Conservation (phyloP, 129 eudicot species). For the Flaveria robusta region DNA sequence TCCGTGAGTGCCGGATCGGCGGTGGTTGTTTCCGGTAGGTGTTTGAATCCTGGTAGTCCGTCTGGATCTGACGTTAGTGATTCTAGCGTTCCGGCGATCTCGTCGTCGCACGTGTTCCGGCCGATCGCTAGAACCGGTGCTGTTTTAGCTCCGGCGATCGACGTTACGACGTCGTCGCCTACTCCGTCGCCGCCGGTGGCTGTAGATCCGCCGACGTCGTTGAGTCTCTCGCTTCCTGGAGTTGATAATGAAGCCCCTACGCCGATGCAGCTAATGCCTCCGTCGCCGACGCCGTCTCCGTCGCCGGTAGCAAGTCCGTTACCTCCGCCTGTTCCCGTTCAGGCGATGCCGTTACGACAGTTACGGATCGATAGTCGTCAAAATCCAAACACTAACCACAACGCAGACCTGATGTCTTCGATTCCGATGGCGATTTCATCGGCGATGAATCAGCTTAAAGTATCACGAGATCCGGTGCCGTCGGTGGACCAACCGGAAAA, state of each 20-base stretch:
- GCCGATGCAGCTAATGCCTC: conserved; percentile 25
- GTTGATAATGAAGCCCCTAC: conserved; percentile 39
- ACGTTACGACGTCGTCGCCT: conserved; percentile 31
- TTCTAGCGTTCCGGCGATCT: conserved; percentile 40
- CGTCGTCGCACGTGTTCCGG: conserved; percentile 48
- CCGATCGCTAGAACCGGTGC: conserved; percentile 63
- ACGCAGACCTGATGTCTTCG: conserved; percentile 28
- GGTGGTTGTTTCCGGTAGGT: conserved; percentile 50
- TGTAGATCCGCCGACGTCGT: conserved; percentile 57
- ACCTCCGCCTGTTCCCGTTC: conserved; percentile 28
- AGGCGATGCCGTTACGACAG: conserved; percentile 33
- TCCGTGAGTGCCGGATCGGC: conserved; percentile 80
- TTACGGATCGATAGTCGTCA: conserved; percentile 26
- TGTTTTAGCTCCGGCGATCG: conserved; percentile 33
- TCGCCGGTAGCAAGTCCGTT: conserved; percentile 24
- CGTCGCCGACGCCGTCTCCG: neutral
- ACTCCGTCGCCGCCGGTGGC: neutral
- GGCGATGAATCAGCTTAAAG: conserved; percentile 36
- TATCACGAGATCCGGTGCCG: conserved; percentile 29
- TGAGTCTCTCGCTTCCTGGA: conserved; percentile 72
- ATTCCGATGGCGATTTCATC: conserved; percentile 45
- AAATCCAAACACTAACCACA: conserved; percentile 12
- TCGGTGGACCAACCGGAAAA: conserved; percentile 35
- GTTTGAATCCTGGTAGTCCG: conserved; percentile 69
- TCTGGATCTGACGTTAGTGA: conserved; percentile 83